phyloP scores from a whole-genome alignment of 2,329 filamentous ascomycete genomes.

The Fusarium udum region DNA sequence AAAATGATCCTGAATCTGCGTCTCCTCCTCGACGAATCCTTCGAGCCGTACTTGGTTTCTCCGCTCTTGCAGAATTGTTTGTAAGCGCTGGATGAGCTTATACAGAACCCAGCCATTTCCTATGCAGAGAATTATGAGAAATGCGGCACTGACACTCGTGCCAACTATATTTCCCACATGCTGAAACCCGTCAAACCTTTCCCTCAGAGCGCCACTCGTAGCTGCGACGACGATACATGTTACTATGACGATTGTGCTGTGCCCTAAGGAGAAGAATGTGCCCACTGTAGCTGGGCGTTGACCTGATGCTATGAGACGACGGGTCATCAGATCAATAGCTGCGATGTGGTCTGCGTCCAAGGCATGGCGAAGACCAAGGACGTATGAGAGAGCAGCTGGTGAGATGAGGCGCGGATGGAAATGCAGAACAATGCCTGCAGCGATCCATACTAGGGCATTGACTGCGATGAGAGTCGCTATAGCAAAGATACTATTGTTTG shows the following conservation, averaged over 20 bases:
- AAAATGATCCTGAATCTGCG: slow-evolving; percentile 57
- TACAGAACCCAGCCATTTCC: slow-evolving; percentile 89
- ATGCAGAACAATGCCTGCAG: slow-evolving; percentile 61
- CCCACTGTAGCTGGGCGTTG: slow-evolving; percentile 91
- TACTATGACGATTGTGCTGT: slow-evolving; percentile 90
- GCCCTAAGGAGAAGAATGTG: slow-evolving; percentile 92
- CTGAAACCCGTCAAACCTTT: slow-evolving; percentile 82
- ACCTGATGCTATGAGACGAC: slow-evolving; percentile 84
- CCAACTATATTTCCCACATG: slow-evolving; percentile 88
- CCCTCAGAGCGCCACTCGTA: slow-evolving; percentile 83
- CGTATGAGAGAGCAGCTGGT: slow-evolving; percentile 85
- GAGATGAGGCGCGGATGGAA: slow-evolving; percentile 73
- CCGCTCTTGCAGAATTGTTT: slow-evolving; percentile 61
- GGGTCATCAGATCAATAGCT: slow-evolving; percentile 95
- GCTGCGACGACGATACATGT: slow-evolving; percentile 93
- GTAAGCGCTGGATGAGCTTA: slow-evolving; percentile 76
- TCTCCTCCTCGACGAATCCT: slow-evolving; percentile 39
- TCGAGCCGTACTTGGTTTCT: slow-evolving; percentile 38
- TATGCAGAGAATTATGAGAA: slow-evolving; percentile 82
- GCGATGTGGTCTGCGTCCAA: slow-evolving; percentile 90
- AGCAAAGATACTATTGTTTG: slow-evolving; percentile 54
- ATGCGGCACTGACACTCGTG: slow-evolving; percentile 83
- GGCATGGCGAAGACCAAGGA: slow-evolving; percentile 90
- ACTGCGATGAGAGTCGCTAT: slow-evolving; percentile 60
- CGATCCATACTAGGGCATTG: slow-evolving; percentile 66